These are phyloP conservation scores for Aspergillus sp. DNA, from an alignment of 2,329 filamentous ascomycete species.

Conservation along the genomic window DNA sequence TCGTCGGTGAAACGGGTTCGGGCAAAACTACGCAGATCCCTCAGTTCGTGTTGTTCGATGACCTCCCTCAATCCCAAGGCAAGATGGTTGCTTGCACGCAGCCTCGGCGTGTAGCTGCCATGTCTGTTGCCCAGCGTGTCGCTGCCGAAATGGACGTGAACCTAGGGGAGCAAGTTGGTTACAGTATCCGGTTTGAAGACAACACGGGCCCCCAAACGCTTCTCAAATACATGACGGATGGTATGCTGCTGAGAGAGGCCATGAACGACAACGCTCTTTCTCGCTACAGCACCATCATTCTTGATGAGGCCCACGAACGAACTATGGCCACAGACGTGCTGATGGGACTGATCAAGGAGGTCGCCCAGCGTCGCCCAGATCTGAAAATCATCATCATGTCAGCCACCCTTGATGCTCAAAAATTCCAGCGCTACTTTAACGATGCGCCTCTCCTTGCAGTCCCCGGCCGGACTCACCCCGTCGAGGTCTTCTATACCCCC, in stretches of 20 bases:
- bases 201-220: slow-evolving; percentile 79
- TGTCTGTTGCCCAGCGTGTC: slow-evolving; percentile 97
- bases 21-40: slow-evolving; percentile 99
- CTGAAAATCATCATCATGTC: slow-evolving; percentile 99
- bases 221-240: slow-evolving; percentile 99
- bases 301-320: slow-evolving; percentile 96
- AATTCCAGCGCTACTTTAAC: slow-evolving; percentile 96
- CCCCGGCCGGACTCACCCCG: slow-evolving; percentile 86
- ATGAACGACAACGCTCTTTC: slow-evolving; percentile 90
- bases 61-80: slow-evolving; percentile 72
- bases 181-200: slow-evolving; percentile 98
- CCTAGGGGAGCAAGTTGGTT: slow-evolving; percentile 90
- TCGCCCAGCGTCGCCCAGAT: slow-evolving; percentile 70
- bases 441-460: slow-evolving; percentile 88
- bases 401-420: slow-evolving; percentile 91
- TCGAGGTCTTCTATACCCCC: slow-evolving; percentile 97
- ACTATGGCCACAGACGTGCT: slow-evolving; percentile 95
- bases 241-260: slow-evolving; percentile 92
- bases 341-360: slow-evolving; percentile 91
- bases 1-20: slow-evolving; percentile 97
- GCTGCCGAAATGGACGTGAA: slow-evolving; percentile 92
- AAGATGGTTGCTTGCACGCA: slow-evolving; percentile 97
- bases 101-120: slow-evolving; percentile 92
- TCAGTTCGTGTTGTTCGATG: slow-evolving; percentile 95
- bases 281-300: slow-evolving; percentile 94